Conservation (phyloP, 371 early-diverging fungal genomes). For the Cokeromyces recurvatus region DNA sequence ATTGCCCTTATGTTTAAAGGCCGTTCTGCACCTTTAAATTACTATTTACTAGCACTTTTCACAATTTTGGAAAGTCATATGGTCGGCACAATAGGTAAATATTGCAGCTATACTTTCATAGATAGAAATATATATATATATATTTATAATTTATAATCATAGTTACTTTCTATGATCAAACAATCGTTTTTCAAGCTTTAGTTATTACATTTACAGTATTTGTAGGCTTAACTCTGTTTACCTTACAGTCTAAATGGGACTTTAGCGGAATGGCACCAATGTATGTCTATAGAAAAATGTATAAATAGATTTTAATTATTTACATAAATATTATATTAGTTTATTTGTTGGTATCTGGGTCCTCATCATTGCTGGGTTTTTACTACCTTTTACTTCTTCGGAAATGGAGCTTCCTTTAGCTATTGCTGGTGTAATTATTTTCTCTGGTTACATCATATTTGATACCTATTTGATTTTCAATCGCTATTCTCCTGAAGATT, state of each 20-base stretch:
- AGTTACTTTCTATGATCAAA: constrained; percentile 53
- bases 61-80: constrained; percentile 64
- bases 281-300: constrained; percentile 9
- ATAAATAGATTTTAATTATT: background rate
- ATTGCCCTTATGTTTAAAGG: constrained; percentile 59
- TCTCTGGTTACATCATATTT: constrained; percentile 68
- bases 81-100: constrained; percentile 49
- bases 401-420: constrained; percentile 55
- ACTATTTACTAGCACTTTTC: constrained; percentile 55
- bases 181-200: constrained; percentile 66
- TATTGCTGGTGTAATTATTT: constrained; percentile 56
- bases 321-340: background rate
- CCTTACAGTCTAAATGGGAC: constrained; percentile 68
- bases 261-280: constrained; percentile 64
- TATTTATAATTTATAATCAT: too few relatives aligned
- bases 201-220: constrained; percentile 70
- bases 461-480: constrained; percentile 70
- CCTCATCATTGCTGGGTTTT: constrained; percentile 52
- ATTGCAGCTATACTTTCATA: background rate
- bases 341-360: constrained; percentile 41
- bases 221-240: constrained; percentile 66
- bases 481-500: constrained; percentile 68
- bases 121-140: too few relatives aligned
- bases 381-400: constrained; percentile 58
- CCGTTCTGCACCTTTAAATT: constrained; percentile 62